phyloP scores from a whole-genome alignment of 2,329 filamentous ascomycete genomes.

The Ophioceras dolichostomum region DNA sequence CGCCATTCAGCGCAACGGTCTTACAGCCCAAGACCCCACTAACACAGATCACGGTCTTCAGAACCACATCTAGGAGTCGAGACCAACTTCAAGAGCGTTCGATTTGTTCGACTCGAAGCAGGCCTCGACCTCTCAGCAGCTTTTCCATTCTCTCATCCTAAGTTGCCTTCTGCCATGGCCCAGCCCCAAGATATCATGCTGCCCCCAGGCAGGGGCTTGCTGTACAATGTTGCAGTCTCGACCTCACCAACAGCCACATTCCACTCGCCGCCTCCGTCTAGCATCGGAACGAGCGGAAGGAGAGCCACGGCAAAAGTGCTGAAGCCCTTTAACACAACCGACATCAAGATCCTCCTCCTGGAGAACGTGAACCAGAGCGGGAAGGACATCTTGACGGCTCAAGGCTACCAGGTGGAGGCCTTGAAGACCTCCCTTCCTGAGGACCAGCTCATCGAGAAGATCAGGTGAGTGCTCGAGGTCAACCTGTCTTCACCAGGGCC shows the following conservation, averaged over 20 bases:
- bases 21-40: too few species aligned
- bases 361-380: constrained; percentile 95
- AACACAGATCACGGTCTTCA: neutral
- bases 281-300: constrained; percentile 26
- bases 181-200: constrained; percentile 12
- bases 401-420: constrained; percentile 94
- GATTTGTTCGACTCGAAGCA: too few species aligned
- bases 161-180: too few species aligned
- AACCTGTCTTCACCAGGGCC: too few species aligned
- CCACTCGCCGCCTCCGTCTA: constrained; percentile 58
- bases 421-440: constrained; percentile 84
- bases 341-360: constrained; percentile 90
- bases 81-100: too few species aligned
- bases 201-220: constrained; percentile 27
- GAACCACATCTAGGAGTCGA: too few species aligned
- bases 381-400: constrained; percentile 63
- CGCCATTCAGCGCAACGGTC: neutral
- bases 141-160: too few species aligned
- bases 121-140: too few species aligned
- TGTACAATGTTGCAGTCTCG: constrained; percentile 54
- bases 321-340: constrained; percentile 90
- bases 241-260: constrained; percentile 66
- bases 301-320: constrained; percentile 54
- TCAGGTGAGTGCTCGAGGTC: constrained; percentile 61
- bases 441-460: constrained; percentile 93